Percentiles rank a stretch among this genome's conserved stretches.
phyloP scores from a whole-genome alignment of 805 yeast species.

The Lipomyces anomalus region DNA sequence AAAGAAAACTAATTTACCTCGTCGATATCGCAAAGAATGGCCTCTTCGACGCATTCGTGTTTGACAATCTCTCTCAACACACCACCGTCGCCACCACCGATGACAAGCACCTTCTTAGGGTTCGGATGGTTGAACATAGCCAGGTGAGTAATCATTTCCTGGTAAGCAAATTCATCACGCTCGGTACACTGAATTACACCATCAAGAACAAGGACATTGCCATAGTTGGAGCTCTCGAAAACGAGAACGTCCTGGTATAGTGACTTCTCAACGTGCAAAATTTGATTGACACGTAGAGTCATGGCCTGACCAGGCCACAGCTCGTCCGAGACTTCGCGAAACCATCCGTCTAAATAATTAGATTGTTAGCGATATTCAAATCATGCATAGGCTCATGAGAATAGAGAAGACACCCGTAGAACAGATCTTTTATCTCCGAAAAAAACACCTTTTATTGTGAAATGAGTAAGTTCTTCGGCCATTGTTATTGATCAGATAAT shows the following conservation, averaged over 20 bases:
- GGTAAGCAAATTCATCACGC: constrained; percentile 95
- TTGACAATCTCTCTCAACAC: constrained; percentile 91
- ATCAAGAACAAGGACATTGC: constrained; percentile 91
- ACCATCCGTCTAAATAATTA: constrained; percentile 72
- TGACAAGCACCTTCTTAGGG: constrained; percentile 88
- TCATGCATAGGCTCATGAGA: background rate
- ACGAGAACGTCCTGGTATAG: constrained; percentile 90
- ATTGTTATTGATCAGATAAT: no score
- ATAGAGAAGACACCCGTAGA: background rate
- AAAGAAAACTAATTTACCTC: constrained; percentile 62
- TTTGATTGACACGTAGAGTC: constrained; percentile 80
- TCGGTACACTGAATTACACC: constrained; percentile 95
- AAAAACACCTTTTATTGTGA: constrained; percentile 25
- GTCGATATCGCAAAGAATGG: constrained; percentile 90
- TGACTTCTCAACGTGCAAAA: constrained; percentile 78
- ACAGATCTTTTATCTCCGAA: no score
- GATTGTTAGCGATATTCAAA: constrained; percentile 2
- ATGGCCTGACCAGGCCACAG: constrained; percentile 99
- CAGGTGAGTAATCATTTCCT: constrained; percentile 95
- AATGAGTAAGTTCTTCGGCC: constrained; percentile 26
- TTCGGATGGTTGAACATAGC: constrained; percentile 90
- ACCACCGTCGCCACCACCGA: constrained; percentile 99
- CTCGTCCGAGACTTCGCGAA: constrained; percentile 87
- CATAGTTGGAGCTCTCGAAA: constrained; percentile 88
- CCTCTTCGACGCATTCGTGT: constrained; percentile 80